Conservation (phyloP, 2,329 filamentous ascomycete genomes). For the Ceratocystis harringtonii region DNA sequence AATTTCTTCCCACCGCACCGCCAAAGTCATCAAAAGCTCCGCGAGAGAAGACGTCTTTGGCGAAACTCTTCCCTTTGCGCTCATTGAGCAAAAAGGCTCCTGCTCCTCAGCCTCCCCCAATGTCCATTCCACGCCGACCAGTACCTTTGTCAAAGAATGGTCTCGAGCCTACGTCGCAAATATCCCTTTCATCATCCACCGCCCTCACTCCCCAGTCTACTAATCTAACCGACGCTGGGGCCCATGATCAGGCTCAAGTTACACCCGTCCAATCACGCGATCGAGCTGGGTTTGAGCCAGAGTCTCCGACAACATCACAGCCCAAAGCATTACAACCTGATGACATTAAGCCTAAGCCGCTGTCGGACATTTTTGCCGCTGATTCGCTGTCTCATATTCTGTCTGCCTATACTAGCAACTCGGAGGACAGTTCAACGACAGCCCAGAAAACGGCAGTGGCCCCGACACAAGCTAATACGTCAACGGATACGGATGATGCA, state of each 20-base stretch:
- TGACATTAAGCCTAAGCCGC: conserved; percentile 19
- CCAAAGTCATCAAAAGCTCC: conserved; percentile 18
- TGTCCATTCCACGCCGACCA: conserved; percentile 28
- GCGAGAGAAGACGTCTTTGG: conserved; percentile 17
- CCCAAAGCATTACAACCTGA: not conserved
- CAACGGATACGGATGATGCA: conserved; percentile 19
- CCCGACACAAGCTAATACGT: conserved; percentile 11
- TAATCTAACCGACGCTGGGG: not conserved
- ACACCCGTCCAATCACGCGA: not conserved
- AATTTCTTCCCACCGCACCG: conserved; percentile 13
- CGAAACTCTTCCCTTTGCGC: conserved; percentile 21
- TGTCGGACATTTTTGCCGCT: conserved; percentile 26
- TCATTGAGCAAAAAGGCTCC: conserved; percentile 15
- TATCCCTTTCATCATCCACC: conserved; percentile 11
- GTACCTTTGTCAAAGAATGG: conserved; percentile 18
- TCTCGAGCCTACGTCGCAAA: not conserved
- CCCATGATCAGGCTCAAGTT: not conserved
- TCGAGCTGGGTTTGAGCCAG: not conserved
- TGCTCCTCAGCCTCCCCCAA: conserved; percentile 20
- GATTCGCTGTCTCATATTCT: conserved; percentile 40
- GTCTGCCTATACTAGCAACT: conserved; percentile 38
- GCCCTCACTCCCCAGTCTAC: conserved; percentile 12
- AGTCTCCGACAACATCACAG: not conserved
- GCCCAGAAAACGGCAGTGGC: not conserved
- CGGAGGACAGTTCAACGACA: conserved; percentile 24